Conservation (phyloP, 129 eudicot genomes). For the Mikania micrantha region DNA sequence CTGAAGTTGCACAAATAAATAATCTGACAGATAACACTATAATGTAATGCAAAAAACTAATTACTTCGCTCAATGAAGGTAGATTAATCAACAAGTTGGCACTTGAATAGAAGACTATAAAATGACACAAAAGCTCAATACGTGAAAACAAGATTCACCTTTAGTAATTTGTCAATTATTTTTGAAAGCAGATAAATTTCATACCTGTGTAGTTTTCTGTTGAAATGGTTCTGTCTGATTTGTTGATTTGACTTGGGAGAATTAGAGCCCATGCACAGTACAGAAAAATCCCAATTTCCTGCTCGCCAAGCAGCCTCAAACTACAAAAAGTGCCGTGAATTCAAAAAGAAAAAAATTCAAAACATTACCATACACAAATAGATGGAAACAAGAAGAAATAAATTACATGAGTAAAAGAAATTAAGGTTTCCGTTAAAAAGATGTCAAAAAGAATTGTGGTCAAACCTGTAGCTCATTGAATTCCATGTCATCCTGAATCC, state of each 20-base stretch:
- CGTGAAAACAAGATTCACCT: not conserved
- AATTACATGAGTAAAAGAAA: not conserved
- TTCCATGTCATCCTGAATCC: conserved; percentile 73
- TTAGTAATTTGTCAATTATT: not conserved
- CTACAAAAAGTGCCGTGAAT: conserved; percentile 36
- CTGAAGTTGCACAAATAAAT: not conserved
- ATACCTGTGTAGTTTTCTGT: conserved; percentile 85
- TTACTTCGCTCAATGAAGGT: not conserved
- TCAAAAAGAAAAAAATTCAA: conserved; percentile 9
- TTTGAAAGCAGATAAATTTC: not conserved
- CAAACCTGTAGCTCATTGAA: conserved; percentile 92
- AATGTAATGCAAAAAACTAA: not conserved
- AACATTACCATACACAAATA: conserved; percentile 11
- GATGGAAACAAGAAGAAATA: conserved; percentile 5
- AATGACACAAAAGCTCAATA: not conserved
- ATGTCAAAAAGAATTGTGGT: not conserved
- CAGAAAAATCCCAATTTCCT: conserved; percentile 93
- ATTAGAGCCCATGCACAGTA: conserved; percentile 38
- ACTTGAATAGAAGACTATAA: not conserved
- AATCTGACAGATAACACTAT: not conserved
- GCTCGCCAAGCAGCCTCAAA: conserved; percentile 99
- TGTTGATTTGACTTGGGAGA: conserved; percentile 32
- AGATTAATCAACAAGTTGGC: not conserved
- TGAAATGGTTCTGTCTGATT: conserved; percentile 45
- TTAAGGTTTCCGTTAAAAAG: not conserved